Evolutionary conservation across 371 early-diverging fungal genomes (phyloP).

Genomic region (Mucor lusitanicus): DNA sequence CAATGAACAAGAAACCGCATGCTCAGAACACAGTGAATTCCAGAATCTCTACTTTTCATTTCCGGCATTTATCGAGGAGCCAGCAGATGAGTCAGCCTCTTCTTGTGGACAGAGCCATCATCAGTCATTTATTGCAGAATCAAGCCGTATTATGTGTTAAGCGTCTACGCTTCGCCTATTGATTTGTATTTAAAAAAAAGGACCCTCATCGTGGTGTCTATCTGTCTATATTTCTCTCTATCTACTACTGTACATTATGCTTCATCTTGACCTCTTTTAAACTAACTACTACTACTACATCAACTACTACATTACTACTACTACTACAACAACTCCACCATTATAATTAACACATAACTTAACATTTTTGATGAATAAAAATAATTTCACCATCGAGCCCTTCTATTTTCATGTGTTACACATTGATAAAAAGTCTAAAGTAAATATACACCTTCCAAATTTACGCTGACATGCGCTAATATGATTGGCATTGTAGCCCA

Average conservation of each 20-base stretch:
- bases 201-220: neutral
- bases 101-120: slow-evolving; percentile 11
- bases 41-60: slow-evolving; percentile 31
- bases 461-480: slow-evolving; percentile 1
- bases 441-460: neutral
- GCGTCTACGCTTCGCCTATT: neutral
- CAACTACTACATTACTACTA: too few species aligned
- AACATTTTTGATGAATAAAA: neutral
- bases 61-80: slow-evolving; percentile 25
- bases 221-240: neutral
- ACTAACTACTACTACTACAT: neutral
- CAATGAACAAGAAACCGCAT: neutral
- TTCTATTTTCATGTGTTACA: neutral
- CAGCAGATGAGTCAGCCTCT: slow-evolving; percentile 10
- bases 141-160: slow-evolving; percentile 23
- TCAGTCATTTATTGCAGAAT: slow-evolving; percentile 10
- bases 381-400: neutral
- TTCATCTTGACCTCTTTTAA: neutral
- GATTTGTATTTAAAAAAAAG: neutral
- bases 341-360: neutral
- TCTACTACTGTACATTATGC: slow-evolving; percentile 4
- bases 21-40: slow-evolving; percentile 19
- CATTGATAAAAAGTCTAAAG: neutral
- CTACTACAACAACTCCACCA: neutral
- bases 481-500: slow-evolving; percentile 2